A percentile compares a stretch with the other conserved stretches of the same genome.
These are phyloP conservation scores for Phytophthora boehmeriae DNA, from an alignment of 352 stramenopile genomes.

Conservation along the genomic window DNA sequence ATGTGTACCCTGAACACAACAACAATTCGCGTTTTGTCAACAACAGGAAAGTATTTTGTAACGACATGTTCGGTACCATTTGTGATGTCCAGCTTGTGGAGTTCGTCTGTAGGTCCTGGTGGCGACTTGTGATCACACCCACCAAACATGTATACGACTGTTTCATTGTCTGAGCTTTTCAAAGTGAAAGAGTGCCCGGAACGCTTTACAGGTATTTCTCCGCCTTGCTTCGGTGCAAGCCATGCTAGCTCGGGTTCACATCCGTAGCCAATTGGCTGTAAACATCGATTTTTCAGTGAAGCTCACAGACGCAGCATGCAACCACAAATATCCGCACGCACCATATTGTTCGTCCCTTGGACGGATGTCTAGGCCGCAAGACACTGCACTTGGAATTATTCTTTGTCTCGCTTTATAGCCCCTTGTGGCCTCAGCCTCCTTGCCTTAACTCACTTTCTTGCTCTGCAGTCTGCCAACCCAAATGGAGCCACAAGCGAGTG, in stretches of 20 bases:
- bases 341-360: conserved; percentile 13
- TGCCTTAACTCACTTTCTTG: not conserved
- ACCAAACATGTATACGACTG: conserved; percentile 83
- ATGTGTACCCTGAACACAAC: conserved; percentile 56
- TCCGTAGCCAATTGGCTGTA: conserved; percentile 80
- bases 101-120: conserved; percentile 93
- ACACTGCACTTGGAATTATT: not conserved
- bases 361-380: not conserved
- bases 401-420: conserved; percentile 1
- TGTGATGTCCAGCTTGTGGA: conserved; percentile 94
- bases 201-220: conserved; percentile 93
- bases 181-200: conserved; percentile 96
- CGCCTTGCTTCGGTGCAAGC: conserved; percentile 89
- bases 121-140: conserved; percentile 92
- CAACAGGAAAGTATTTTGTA: no score
- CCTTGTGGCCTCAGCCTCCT: conserved; percentile 8
- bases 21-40: not conserved
- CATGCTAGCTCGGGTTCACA: conserved; percentile 90
- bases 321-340: conserved; percentile 8
- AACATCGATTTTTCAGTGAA: no score
- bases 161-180: conserved; percentile 71
- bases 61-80: conserved; percentile 38
- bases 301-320: conserved; percentile 1
- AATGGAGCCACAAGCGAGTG: conserved; percentile 1
- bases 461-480: conserved; percentile 1